Evolutionary conservation across 2,329 filamentous ascomycete species (phyloP), one percentile per base, ranked within the genome.

Genomic region (Talaromyces sp.): DNA sequence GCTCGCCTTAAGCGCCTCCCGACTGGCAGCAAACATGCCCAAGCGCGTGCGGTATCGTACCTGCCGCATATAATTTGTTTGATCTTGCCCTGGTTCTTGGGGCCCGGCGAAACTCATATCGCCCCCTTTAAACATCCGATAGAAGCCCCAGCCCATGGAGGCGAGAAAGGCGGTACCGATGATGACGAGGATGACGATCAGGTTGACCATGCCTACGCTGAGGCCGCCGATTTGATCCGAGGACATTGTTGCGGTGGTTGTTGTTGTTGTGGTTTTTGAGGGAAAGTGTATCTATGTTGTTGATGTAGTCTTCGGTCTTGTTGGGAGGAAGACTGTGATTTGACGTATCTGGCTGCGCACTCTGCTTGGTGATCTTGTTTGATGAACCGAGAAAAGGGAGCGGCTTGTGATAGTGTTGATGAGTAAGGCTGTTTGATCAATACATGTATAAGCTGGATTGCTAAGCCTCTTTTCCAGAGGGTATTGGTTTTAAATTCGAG

Each of bases 11-110:
- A 47, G n/a, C 3, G 58, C 50, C 24, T 66, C 60, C 13, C 39
- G 59, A 24, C 59, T 54, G 27, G 59, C 52, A 39, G 39, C 47
- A 49, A 59, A 66, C 59, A 66, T 39, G 35, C 52, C 60, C 10
- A 66, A 27, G 22, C 58, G 49, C 4, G 41, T 62, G 19, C 43
- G 50, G 19, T 66, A 66, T 37, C 60, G 64, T 27, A 66, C 64
- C 45, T 61, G 58, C n/a, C 64, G 64, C 64, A 66, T 66, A 60
- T 66, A 66, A 33, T 59, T 57, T 14, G 62, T 9, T 31, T 66
- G 64, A 9, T 66, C 60, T 6, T 50, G 64, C 9, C 41, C 33
- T 0, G 64, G 64, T 37, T 66, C 64, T 19, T n/a, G 43, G 2
- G 61, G 16, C 7, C 50, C 50, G 4, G 37, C 8, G 1, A 50